Evolutionary conservation across 1,284 basidiomycete genomes (phyloP), one percentile per base, ranked within the genome.

Genomic region (Rhizoctonia solani): DNA sequence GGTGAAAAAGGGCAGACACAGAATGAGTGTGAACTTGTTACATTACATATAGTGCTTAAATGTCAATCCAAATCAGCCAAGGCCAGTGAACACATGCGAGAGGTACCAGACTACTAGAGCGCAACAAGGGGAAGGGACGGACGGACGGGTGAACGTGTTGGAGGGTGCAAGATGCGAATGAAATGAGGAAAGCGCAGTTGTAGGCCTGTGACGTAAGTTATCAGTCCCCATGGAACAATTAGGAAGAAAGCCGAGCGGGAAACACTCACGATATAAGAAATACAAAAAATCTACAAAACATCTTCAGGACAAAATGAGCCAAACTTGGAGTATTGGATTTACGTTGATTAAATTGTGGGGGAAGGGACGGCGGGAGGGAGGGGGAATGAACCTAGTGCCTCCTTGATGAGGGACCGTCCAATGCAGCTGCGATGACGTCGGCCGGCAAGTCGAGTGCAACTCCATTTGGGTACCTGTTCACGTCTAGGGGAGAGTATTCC

Each of bases 381-480:
- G n/a, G n/a, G n/a, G n/a, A n/a, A n/a, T n/a, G n/a, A n/a, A n/a
- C n/a, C 39, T 21, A 61, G 19, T 61, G 44, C 56, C 56, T 61
- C 46, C 56, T 47, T n/a, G n/a, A n/a, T 13, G 53, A 29, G n/a
- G 81, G 82, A 11, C 87, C 85, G 75, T 91, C 90, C 72, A 92
- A 74, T 3, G 90, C 89, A 54, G 89, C 90, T 13, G 88, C 82
- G 70, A 92, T 92, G 50, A 92, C 83, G 72, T 92, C 90, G 21
- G 90, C 89, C 27, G 90, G 90, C 49, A 92, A 79, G 76, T 92
- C 90, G 56, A 92, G 85, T 67, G 88, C 87, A 27, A 92, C 90
- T 41, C 90, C 90, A 42, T 92, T 90, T 32, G 87, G 81, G 73
- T 92, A 92, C 44, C 85, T 83, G 72, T 82, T 89, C 13, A 90